phyloP scores from a whole-genome alignment of 176 grass and related monocot genomes.

The Juncus effusus region DNA sequence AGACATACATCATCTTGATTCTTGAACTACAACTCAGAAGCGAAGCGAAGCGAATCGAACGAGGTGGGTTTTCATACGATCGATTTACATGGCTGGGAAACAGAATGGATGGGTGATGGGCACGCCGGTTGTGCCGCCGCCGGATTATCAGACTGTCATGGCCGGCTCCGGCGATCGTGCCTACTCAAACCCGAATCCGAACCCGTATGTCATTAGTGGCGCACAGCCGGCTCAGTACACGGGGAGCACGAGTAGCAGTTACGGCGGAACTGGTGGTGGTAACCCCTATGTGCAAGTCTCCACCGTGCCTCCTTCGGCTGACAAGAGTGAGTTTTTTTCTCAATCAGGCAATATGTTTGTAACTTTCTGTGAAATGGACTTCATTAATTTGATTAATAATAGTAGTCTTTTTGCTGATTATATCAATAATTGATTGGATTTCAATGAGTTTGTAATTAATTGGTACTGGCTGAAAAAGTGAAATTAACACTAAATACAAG shows the following conservation, averaged over 20 bases:
- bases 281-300: constrained; percentile 23
- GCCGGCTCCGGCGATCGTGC: neutral
- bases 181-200: neutral
- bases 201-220: constrained; percentile 21
- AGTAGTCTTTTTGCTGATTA: too few relatives aligned
- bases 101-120: constrained; percentile 24
- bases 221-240: constrained; percentile 9
- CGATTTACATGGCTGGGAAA: constrained; percentile 20
- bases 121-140: constrained; percentile 16
- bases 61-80: neutral
- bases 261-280: neutral
- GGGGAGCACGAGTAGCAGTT: constrained; percentile 15
- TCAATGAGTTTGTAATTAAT: too few relatives aligned
- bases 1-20: neutral
- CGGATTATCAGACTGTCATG: neutral
- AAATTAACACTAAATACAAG: too few relatives aligned
- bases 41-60: neutral
- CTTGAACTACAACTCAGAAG: neutral
- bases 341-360: too few relatives aligned
- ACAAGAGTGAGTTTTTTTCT: constrained; percentile 17
- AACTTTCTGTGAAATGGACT: too few relatives aligned
- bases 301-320: constrained; percentile 1
- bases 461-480: too few relatives aligned
- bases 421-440: too few relatives aligned
- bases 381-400: too few relatives aligned